Evolutionary conservation across 495 filamentous ascomycete species (phyloP), one percentile per base, ranked within the genome.

Genomic region (Aspergillus steynii): DNA sequence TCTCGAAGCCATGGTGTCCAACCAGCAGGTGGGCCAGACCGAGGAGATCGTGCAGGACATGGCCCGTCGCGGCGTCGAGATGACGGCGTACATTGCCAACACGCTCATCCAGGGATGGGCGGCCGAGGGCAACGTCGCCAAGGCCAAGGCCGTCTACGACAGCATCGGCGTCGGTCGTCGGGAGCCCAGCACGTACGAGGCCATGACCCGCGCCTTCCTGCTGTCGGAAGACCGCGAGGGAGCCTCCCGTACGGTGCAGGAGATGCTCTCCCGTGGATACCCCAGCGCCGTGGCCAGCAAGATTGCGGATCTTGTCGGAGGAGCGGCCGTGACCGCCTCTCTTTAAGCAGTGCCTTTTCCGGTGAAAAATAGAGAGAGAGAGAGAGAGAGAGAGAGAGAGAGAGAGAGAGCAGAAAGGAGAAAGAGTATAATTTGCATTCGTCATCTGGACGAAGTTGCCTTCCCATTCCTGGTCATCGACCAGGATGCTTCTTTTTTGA

Each of bases 91-190:
- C 77, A 98, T 99, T 65, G 95, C 96, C 66, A 99, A 99, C 80
- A 96, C 92, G 1, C 85, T 99, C n/a, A 99, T 99, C 71, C 92
- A 98, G 66, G 95, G 95, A 61, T 99, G 95, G 95, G 92, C 96
- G 42, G 79, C 85, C 31, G 90, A 90, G 72, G 89, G 88, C 74
- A 83, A 93, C 58, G 90, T 99, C 29, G 75, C 72, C 55, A 92
- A 91, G 73, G 90, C 92, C 45, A 85, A 88, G 74, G 78, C 81
- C 5, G 85, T 97, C 64, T 99, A 96, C 71, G 82, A 88, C 46
- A 78, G 83, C 51, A 84, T 99, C 45, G 83, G 86, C 37, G 81
- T 81, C 29, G 82, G 85, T 32, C 91, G 89, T 78, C 86, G 95
- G 29, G 95, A 99, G 77, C 95, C 95, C 6, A 96, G 92, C 77